Evolutionary conservation across 2,329 filamentous ascomycete genomes (phyloP).

Genomic region (Aphanoascus verrucosus): DNA sequence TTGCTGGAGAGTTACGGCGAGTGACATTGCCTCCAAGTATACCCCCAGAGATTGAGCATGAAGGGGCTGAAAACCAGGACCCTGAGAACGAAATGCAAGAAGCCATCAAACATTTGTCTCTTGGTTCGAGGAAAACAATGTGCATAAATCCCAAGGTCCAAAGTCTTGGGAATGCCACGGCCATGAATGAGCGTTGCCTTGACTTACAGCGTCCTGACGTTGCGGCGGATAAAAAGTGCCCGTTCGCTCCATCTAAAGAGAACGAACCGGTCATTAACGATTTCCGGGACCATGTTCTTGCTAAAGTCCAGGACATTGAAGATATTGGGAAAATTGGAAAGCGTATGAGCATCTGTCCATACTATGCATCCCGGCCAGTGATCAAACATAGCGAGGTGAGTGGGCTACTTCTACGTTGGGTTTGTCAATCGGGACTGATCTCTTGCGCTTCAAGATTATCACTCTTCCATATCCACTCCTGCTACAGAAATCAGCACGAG

Average conservation of each 20-base stretch:
- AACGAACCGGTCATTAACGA: constrained; percentile 60
- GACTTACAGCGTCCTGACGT: constrained; percentile 69
- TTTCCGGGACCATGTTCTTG: constrained; percentile 75
- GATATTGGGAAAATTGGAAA: constrained; percentile 72
- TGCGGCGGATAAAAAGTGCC: constrained; percentile 57
- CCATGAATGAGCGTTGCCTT: constrained; percentile 86
- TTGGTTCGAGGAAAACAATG: constrained; percentile 75
- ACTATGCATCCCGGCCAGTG: constrained; percentile 83
- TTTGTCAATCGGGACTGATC: neutral
- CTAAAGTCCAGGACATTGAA: constrained; percentile 84
- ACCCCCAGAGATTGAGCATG: constrained; percentile 32
- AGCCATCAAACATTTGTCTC: constrained; percentile 64
- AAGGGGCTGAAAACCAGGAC: constrained; percentile 14
- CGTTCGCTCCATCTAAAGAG: constrained; percentile 67
- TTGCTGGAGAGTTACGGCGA: constrained; percentile 68
- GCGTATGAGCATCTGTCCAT: constrained; percentile 74
- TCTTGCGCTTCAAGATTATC: constrained; percentile 49
- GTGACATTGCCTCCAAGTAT: constrained; percentile 67
- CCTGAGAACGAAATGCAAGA: constrained; percentile 37
- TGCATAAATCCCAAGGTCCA: constrained; percentile 83
- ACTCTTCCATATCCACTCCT: constrained; percentile 87
- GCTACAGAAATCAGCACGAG: constrained; percentile 73
- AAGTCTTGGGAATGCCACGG: constrained; percentile 56
- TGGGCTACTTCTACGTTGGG: neutral
- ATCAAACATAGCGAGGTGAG: constrained; percentile 65